Conservation (phyloP, 2,329 filamentous ascomycete species). For the Stachybotrys chartarum region DNA sequence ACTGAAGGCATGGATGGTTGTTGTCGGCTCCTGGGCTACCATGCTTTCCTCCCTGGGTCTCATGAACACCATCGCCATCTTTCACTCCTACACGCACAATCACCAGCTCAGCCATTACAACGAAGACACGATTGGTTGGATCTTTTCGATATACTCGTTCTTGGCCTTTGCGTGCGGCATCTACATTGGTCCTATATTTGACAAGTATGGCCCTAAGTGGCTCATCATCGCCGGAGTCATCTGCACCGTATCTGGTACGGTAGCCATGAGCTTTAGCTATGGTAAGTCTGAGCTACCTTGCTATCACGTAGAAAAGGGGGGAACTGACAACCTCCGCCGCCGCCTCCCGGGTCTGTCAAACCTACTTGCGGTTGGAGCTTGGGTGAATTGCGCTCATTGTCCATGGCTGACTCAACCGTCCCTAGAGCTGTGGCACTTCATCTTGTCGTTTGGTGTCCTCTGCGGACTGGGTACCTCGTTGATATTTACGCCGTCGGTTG, state of each 20-base stretch:
- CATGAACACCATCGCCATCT: slow-evolving; percentile 58
- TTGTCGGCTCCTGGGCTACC: slow-evolving; percentile 61
- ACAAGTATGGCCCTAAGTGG: slow-evolving; percentile 54
- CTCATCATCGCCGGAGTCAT: slow-evolving; percentile 7
- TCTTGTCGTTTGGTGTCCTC: slow-evolving; percentile 70
- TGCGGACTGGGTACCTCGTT: slow-evolving; percentile 69
- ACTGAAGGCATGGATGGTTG: slow-evolving; percentile 59
- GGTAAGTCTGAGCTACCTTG: no score
- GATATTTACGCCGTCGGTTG: slow-evolving; percentile 77
- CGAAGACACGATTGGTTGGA: slow-evolving; percentile 61
- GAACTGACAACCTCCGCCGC: no score
- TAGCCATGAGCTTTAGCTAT: no score
- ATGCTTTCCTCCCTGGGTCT: slow-evolving; percentile 59
- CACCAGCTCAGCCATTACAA: slow-evolving; percentile 54
- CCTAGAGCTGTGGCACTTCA: slow-evolving; percentile 50
- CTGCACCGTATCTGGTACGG: no score
- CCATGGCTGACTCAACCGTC: slow-evolving; percentile 23
- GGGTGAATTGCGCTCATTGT: no score
- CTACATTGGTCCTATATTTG: slow-evolving; percentile 58
- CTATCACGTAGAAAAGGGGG: no score
- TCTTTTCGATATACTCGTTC: slow-evolving; percentile 65
- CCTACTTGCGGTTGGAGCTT: no score
- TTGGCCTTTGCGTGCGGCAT: slow-evolving; percentile 65
- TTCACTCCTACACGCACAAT: slow-evolving; percentile 59
- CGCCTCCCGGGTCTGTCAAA: no score